Evolutionary conservation across 257 asterid genomes (phyloP).

Genomic region (Agastache rugosa): DNA sequence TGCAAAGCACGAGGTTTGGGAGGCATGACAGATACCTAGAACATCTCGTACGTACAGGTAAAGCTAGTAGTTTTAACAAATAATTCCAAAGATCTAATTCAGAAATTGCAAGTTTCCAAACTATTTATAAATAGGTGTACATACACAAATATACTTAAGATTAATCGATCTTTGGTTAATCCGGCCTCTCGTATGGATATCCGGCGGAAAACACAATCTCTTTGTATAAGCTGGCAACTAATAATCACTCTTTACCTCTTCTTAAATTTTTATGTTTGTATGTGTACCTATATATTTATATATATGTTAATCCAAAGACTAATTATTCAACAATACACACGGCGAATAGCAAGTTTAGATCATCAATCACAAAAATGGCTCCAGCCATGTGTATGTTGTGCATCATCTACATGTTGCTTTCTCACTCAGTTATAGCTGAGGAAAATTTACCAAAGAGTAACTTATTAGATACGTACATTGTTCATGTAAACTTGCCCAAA

Average conservation of each 20-base stretch:
- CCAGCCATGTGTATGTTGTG: slow-evolving; percentile 18
- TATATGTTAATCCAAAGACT: slow-evolving; percentile 18
- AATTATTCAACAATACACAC: slow-evolving; percentile 20
- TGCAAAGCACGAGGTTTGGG: too few relatives aligned
- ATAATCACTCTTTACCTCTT: not conserved
- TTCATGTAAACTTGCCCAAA: slow-evolving; percentile 40
- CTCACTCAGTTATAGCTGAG: slow-evolving; percentile 26
- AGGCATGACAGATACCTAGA: too few relatives aligned
- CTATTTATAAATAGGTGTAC: not conserved
- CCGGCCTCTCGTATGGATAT: not conserved
- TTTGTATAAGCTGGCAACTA: not conserved
- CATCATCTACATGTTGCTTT: slow-evolving; percentile 23
- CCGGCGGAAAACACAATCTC: slow-evolving; percentile 8
- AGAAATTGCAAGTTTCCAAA: not conserved
- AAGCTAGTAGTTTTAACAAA: not conserved
- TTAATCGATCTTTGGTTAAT: not conserved
- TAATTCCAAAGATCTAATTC: not conserved
- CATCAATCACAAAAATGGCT: slow-evolving; percentile 35
- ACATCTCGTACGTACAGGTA: too few relatives aligned
- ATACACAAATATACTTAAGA: not conserved
- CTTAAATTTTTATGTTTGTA: not conserved
- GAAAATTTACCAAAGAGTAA: not conserved
- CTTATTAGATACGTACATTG: slow-evolving; percentile 46
- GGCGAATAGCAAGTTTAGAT: slow-evolving; percentile 20
- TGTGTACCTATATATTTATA: not conserved